Percentiles rank a stretch among this genome's conserved stretches.
Evolutionary conservation across 2,329 filamentous ascomycete genomes (phyloP).

Genomic region (Trichoderma cornu-damae): DNA sequence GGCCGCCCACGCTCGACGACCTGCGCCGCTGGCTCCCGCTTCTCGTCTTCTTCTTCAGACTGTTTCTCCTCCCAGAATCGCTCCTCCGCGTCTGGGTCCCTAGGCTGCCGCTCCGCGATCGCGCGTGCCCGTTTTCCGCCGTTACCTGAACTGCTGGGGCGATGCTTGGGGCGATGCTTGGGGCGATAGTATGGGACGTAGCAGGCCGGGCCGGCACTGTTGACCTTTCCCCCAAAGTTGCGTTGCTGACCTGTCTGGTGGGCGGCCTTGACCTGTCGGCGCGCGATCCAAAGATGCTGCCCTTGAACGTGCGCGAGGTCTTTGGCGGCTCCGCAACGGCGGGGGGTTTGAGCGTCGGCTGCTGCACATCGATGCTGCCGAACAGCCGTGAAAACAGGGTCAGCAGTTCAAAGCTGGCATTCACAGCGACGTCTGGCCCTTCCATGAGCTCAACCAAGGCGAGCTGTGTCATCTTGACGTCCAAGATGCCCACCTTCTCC

Average conservation of each 20-base stretch:
- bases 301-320: slow-evolving; percentile 63
- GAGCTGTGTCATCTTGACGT: slow-evolving; percentile 93
- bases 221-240: slow-evolving; percentile 36
- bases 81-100: slow-evolving; percentile 36
- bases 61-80: slow-evolving; percentile 46
- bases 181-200: slow-evolving; percentile 42
- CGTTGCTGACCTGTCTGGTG: slow-evolving; percentile 38
- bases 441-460: slow-evolving; percentile 77
- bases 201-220: slow-evolving; percentile 29
- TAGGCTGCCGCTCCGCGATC: slow-evolving; percentile 34
- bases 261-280: slow-evolving; percentile 42
- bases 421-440: slow-evolving; percentile 79
- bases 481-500: slow-evolving; percentile 82
- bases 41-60: slow-evolving; percentile 49
- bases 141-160: slow-evolving; percentile 70
- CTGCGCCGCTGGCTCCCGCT: slow-evolving; percentile 45
- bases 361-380: slow-evolving; percentile 45
- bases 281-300: slow-evolving; percentile 70
- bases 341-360: slow-evolving; percentile 36
- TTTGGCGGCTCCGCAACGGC: slow-evolving; percentile 55
- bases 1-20: slow-evolving; percentile 39
- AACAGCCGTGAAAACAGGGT: slow-evolving; percentile 78
- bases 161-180: slow-evolving; percentile 40
- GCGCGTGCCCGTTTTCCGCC: slow-evolving; percentile 50
- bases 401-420: slow-evolving; percentile 79